phyloP scores from a whole-genome alignment of 257 asterid genomes.

The Eustoma russellianum region DNA sequence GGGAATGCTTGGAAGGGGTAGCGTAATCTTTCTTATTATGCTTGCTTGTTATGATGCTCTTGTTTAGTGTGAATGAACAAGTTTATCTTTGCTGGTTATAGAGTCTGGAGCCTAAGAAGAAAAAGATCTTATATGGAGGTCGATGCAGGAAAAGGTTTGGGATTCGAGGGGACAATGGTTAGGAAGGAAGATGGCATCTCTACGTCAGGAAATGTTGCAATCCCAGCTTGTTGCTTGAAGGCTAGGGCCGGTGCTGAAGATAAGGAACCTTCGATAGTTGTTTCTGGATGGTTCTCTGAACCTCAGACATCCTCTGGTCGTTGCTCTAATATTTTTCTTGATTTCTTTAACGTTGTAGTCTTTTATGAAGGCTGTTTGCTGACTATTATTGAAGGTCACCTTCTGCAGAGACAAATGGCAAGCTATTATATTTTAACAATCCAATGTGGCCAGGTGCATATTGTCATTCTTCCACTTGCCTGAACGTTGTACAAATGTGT shows the following conservation, averaged over 20 bases:
- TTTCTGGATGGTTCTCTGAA: slow-evolving; percentile 97
- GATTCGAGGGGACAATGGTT: slow-evolving; percentile 71
- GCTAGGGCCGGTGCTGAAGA: slow-evolving; percentile 60
- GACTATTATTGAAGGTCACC: too few species aligned
- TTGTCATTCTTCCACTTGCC: background rate
- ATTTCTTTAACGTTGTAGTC: background rate
- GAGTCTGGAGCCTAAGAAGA: slow-evolving; percentile 93
- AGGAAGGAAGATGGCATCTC: slow-evolving; percentile 68
- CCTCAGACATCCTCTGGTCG: slow-evolving; percentile 39
- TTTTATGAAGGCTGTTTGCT: too few species aligned
- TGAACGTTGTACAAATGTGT: too few species aligned
- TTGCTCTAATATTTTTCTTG: slow-evolving; percentile 1
- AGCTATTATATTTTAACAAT: slow-evolving; percentile 60
- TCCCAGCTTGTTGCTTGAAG: slow-evolving; percentile 92
- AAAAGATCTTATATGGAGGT: slow-evolving; percentile 64
- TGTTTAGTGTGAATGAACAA: slow-evolving; percentile 7
- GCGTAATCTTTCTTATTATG: background rate
- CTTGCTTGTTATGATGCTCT: background rate
- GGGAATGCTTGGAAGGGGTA: too few species aligned
- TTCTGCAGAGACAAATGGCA: slow-evolving; percentile 41
- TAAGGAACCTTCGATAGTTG: slow-evolving; percentile 68
- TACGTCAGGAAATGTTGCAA: slow-evolving; percentile 31
- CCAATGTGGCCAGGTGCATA: slow-evolving; percentile 99
- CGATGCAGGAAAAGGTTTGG: slow-evolving; percentile 70
- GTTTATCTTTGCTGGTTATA: slow-evolving; percentile 16